phyloP scores from a whole-genome alignment of 495 filamentous ascomycete species.

The Aspergillus bertholletiae region DNA sequence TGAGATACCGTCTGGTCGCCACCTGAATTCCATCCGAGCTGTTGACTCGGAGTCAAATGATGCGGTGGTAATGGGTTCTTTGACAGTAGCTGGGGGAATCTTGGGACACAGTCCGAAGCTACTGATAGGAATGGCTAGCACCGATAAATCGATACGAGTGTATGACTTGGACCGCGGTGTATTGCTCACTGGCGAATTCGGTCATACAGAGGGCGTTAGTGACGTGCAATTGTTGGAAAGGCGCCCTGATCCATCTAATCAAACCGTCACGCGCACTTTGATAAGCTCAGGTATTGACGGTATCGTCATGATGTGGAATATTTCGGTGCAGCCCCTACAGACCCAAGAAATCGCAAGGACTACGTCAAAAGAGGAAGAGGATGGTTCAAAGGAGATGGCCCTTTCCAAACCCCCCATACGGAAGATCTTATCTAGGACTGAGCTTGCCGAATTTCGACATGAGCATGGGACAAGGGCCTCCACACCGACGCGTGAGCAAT shows the following conservation, averaged over 20 bases:
- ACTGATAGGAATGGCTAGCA: constrained; percentile 80
- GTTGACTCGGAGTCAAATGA: constrained; percentile 74
- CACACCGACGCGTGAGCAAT: constrained; percentile 51
- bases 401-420: constrained; percentile 63
- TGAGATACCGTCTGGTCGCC: constrained; percentile 68
- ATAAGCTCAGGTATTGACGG: constrained; percentile 80
- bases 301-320: constrained; percentile 80
- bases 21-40: constrained; percentile 71
- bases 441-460: constrained; percentile 69
- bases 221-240: constrained; percentile 70
- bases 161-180: constrained; percentile 75
- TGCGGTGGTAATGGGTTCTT: constrained; percentile 74
- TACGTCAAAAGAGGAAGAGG: constrained; percentile 30
- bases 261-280: constrained; percentile 44
- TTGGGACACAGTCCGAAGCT: constrained; percentile 45
- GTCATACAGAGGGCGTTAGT: constrained; percentile 88
- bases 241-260: constrained; percentile 35
- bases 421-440: constrained; percentile 69
- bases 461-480: constrained; percentile 46
- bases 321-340: constrained; percentile 44
- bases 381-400: constrained; percentile 51
- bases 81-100: constrained; percentile 51
- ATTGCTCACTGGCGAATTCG: constrained; percentile 84
- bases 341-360: constrained; percentile 26
- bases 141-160: constrained; percentile 88